Percentiles rank a stretch among this genome's conserved stretches.
phyloP scores from a whole-genome alignment of 2,329 filamentous ascomycete genomes.

The Curvularia hawaiiensis region DNA sequence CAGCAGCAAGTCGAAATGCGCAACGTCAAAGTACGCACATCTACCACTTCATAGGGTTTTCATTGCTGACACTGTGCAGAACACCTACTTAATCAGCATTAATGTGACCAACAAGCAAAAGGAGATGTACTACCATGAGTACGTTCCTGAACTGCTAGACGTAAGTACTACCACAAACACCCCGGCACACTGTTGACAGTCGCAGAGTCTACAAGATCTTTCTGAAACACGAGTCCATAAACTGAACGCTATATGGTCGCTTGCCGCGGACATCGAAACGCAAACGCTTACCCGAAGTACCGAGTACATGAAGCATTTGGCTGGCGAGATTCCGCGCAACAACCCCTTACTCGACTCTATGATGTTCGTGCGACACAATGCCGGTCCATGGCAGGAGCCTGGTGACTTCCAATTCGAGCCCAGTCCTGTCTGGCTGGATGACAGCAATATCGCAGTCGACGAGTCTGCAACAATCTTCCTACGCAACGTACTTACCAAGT shows the following conservation, averaged over 20 bases:
- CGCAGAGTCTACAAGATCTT: slow-evolving; percentile 80
- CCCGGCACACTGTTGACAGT: slow-evolving; percentile 10
- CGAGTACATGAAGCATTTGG: slow-evolving; percentile 72
- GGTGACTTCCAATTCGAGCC: slow-evolving; percentile 86
- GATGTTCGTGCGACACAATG: slow-evolving; percentile 97
- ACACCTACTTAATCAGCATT: slow-evolving; percentile 95
- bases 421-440: slow-evolving; percentile 96
- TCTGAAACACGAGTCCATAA: slow-evolving; percentile 86
- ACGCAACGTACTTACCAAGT: slow-evolving; percentile 89
- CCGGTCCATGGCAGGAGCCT: slow-evolving; percentile 81
- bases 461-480: slow-evolving; percentile 88
- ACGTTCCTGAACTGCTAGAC: slow-evolving; percentile 90
- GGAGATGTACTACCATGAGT: slow-evolving; percentile 96
- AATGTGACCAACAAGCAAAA: slow-evolving; percentile 98
- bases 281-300: slow-evolving; percentile 76
- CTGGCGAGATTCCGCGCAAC: slow-evolving; percentile 84
- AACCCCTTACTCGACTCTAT: slow-evolving; percentile 88
- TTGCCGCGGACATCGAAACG: slow-evolving; percentile 80
- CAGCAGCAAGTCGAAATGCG: slow-evolving; percentile 95
- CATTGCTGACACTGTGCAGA: slow-evolving; percentile 54
- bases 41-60: neutral
- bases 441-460: slow-evolving; percentile 83
- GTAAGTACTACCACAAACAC: slow-evolving; percentile 52
- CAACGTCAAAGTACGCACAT: slow-evolving; percentile 71
- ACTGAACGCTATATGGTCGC: slow-evolving; percentile 83